Percentiles rank a stretch among this genome's conserved stretches.
Conservation (phyloP, 352 stramenopile species). For the Pythium aristosporum region DNA sequence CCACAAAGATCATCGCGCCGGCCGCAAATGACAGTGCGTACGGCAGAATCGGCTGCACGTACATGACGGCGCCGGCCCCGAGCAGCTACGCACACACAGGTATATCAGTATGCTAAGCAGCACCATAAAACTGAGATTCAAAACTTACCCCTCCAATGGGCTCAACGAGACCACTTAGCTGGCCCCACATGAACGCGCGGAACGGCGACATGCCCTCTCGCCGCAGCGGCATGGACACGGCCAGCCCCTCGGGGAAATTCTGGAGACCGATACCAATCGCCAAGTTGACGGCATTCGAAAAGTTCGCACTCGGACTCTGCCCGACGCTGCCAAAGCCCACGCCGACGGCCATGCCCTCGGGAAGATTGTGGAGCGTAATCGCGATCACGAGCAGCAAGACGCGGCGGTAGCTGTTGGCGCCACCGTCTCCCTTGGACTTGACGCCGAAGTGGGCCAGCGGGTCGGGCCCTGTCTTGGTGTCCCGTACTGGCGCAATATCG, state of each 20-base stretch:
- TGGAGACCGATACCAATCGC: constrained; percentile 88
- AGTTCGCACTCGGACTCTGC: constrained; percentile 64
- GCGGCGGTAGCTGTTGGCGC: constrained; percentile 46
- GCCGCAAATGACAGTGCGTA: constrained; percentile 91
- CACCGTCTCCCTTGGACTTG: constrained; percentile 3
- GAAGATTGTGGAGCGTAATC: constrained; percentile 90
- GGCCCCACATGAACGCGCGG: constrained; percentile 88
- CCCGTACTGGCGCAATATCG: constrained; percentile 27
- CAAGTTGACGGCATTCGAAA: constrained; percentile 82
- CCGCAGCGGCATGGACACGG: constrained; percentile 86
- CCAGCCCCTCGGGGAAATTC: constrained; percentile 89
- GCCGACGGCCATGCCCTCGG: constrained; percentile 87
- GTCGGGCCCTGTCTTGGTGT: constrained; percentile 20
- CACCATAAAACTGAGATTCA: background rate
- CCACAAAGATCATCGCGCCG: constrained; percentile 91
- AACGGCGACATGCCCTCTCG: constrained; percentile 83
- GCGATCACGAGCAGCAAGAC: constrained; percentile 87
- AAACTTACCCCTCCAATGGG: constrained; percentile 75
- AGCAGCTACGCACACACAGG: constrained; percentile 49
- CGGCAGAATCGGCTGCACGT: constrained; percentile 85
- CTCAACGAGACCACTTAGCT: constrained; percentile 89
- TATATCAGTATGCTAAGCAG: background rate
- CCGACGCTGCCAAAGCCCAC: constrained; percentile 88
- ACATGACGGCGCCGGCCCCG: constrained; percentile 79
- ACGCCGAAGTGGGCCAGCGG: constrained; percentile 36